Percentiles rank a stretch among this genome's conserved stretches.
Conservation (phyloP, 768 basidiomycete genomes). For the Sarcodon sp. region DNA sequence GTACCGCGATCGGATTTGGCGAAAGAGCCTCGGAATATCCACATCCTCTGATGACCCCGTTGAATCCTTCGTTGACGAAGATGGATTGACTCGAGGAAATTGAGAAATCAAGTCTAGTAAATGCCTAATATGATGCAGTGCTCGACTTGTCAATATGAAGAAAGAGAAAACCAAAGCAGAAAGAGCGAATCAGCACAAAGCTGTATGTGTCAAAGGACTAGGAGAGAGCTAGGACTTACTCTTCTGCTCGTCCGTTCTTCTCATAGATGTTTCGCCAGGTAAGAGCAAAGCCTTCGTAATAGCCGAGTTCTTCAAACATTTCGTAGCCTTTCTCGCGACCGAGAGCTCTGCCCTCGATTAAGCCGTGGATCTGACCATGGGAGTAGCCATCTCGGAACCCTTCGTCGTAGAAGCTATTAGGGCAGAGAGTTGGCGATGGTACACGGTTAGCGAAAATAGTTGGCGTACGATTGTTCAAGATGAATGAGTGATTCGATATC, state of each 20-base stretch:
- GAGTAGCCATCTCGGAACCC: slow-evolving; percentile 70
- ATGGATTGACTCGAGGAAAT: slow-evolving; percentile 72
- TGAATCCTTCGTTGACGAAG: slow-evolving; percentile 1
- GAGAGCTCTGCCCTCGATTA: slow-evolving; percentile 83
- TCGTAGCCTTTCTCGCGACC: slow-evolving; percentile 88
- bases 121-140: slow-evolving; percentile 47
- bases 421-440: neutral
- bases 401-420: slow-evolving; percentile 58
- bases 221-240: slow-evolving; percentile 23
- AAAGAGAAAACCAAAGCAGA: neutral
- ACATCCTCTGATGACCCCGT: slow-evolving; percentile 29
- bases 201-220: neutral
- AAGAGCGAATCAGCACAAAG: neutral
- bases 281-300: slow-evolving; percentile 75
- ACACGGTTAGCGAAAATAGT: slow-evolving; percentile 1
- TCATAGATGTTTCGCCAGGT: slow-evolving; percentile 50
- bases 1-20: slow-evolving; percentile 81
- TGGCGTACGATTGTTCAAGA: slow-evolving; percentile 47
- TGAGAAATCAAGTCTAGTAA: slow-evolving; percentile 59
- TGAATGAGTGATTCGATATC: slow-evolving; percentile 49
- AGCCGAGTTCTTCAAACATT: slow-evolving; percentile 96
- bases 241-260: slow-evolving; percentile 27
- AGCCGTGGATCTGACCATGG: slow-evolving; percentile 82
- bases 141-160: slow-evolving; percentile 32
- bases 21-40: slow-evolving; percentile 68